These are phyloP conservation scores for Pseudogymnoascus sp. DNA, from an alignment of 2,329 filamentous ascomycete species.

Conservation along the genomic window DNA sequence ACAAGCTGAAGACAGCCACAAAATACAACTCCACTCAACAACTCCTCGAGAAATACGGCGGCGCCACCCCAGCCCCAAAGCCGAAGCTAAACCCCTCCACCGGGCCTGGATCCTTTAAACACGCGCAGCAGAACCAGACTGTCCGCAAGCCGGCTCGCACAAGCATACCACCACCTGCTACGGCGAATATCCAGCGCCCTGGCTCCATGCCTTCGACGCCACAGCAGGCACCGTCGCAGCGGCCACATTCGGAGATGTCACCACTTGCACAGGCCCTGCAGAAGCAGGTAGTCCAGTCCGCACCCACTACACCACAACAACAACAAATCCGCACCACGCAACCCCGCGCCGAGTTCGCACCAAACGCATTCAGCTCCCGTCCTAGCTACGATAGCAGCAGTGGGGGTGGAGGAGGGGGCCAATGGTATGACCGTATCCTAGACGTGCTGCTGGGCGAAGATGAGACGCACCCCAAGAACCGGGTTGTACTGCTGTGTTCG, in stretches of 20 bases:
- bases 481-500: conserved; percentile 76
- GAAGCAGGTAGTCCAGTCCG: conserved; percentile 22
- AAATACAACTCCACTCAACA: conserved; percentile 94
- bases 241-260: neutral
- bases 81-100: conserved; percentile 12
- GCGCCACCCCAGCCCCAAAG: conserved; percentile 29
- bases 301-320: conserved; percentile 18
- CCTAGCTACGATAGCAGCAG: conserved; percentile 24
- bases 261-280: conserved; percentile 13
- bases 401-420: conserved; percentile 33
- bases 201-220: conserved; percentile 20
- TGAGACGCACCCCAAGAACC: conserved; percentile 84
- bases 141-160: conserved; percentile 33
- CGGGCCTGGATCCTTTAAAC: neutral
- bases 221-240: neutral
- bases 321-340: conserved; percentile 25
- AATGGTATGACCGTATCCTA: conserved; percentile 92
- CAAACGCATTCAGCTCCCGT: conserved; percentile 53
- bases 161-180: conserved; percentile 46
- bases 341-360: conserved; percentile 53
- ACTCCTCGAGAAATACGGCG: conserved; percentile 89
- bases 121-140: conserved; percentile 7
- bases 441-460: conserved; percentile 92
- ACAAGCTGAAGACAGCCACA: conserved; percentile 88
- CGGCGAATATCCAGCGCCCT: conserved; percentile 51